Evolutionary conservation across 306 rosid genomes (phyloP).

Genomic region (Vigna hirtella): DNA sequence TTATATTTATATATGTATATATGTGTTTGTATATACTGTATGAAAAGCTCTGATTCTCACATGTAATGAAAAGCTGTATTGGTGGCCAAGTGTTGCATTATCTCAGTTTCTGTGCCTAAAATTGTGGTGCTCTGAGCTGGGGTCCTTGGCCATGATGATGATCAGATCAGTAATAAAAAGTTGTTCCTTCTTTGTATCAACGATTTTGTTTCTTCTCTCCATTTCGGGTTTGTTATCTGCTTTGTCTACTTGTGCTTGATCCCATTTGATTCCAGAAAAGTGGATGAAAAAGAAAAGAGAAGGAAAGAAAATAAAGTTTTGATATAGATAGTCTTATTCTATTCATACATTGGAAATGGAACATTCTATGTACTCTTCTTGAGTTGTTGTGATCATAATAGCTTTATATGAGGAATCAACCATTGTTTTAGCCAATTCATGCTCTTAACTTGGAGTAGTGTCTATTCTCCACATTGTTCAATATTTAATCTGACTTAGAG

Average conservation of each 20-base stretch:
- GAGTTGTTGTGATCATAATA: not conserved
- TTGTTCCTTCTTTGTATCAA: slow-evolving; percentile 46
- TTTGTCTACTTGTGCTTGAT: slow-evolving; percentile 15
- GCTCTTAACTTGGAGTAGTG: slow-evolving; percentile 31
- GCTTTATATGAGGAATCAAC: slow-evolving; percentile 4
- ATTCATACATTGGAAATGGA: slow-evolving; percentile 13
- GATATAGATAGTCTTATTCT: slow-evolving; percentile 11
- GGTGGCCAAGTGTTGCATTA: slow-evolving; percentile 31
- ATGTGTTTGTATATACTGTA: not conserved
- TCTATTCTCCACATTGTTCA: not conserved
- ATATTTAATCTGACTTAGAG: not conserved
- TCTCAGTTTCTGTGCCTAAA: slow-evolving; percentile 20
- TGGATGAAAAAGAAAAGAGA: slow-evolving; percentile 26
- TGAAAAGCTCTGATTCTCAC: not conserved
- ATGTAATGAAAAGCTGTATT: not conserved
- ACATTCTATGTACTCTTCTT: slow-evolving; percentile 24
- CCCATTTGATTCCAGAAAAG: slow-evolving; percentile 34
- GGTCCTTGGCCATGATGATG: slow-evolving; percentile 36
- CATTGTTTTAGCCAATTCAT: not conserved
- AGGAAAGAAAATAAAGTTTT: not conserved
- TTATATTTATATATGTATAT: not conserved
- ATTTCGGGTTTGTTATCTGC: slow-evolving; percentile 58
- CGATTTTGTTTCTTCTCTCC: slow-evolving; percentile 55
- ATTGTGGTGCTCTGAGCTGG: slow-evolving; percentile 18
- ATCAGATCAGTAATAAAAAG: slow-evolving; percentile 50